Evolutionary conservation across 768 basidiomycete species (phyloP), one percentile per base, ranked within the genome.

Genomic region (Sarcomyxa edulis): DNA sequence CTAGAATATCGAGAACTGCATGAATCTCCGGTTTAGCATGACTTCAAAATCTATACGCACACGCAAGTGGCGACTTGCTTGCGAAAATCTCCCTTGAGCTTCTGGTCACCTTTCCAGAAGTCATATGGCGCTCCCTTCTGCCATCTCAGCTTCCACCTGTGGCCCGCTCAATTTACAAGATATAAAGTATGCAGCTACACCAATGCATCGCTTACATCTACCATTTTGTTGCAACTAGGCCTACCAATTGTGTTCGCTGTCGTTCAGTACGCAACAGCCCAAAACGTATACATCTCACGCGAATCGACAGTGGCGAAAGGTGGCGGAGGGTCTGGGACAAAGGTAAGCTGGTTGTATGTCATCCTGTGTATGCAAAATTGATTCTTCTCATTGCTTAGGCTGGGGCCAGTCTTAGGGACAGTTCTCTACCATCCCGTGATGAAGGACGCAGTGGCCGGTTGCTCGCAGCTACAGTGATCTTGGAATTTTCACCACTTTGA

Each of bases 391-490:
- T 16, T 39, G 2, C 25, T 3, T 8, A 71, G 69, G 69, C 9
- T 73, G 71, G 72, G 71, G 64, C 1, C 61, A 68, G 44, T 66
- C 64, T 42, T 48, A 71, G 8, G 58, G 48, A 4, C 62, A 67
- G 46, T 71, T 60, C 30, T 40, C 71, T 21, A 60, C 58, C 3
- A 54, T 72, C 34, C 60, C 66, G 65, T 73, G 7, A 60, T 69
- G 10, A 75, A 75, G 46, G 46, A 56, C 30, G 72, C 72, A 0
- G 61, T 72, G 28, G 68, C 60, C 7, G 73, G 73, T 62, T 32
- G 64, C 73, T 2, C 59, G 73, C 24, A 69, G 66, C 29, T 75
- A 62, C 44, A 69, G 66, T 9, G 68, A 70, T n/a, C 66, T 71
- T 45, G 71, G 71, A 25, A 58, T 65, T 6, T 72, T 74, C 49